Evolutionary conservation across 345 rosid genomes (phyloP).

Genomic region (Brassica nigra): DNA sequence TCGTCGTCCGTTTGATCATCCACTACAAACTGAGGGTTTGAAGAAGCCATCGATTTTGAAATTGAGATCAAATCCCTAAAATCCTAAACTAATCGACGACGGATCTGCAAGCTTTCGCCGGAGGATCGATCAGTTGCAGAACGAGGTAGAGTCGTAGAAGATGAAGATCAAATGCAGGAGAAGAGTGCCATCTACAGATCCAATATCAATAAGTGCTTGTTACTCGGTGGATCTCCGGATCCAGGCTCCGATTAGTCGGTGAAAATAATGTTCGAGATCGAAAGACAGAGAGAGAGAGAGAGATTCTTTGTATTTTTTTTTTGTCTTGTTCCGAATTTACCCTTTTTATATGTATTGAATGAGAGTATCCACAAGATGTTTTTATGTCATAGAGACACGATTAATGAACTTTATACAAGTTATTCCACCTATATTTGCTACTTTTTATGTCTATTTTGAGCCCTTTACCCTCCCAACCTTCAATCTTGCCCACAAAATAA

Average conservation of each 20-base stretch:
- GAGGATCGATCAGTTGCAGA: conserved; percentile 6
- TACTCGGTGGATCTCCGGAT: conserved; percentile 21
- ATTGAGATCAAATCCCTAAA: conserved; percentile 1
- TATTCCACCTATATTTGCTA: too few species aligned
- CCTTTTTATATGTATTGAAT: too few species aligned
- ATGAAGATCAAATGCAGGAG: conserved; percentile 24
- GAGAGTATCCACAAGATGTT: too few species aligned
- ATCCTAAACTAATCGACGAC: conserved; percentile 32
- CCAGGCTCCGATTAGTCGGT: conserved; percentile 38
- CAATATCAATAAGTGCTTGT: background rate
- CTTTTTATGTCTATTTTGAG: too few species aligned
- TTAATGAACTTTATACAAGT: too few species aligned
- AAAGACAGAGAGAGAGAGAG: background rate
- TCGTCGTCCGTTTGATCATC: conserved; percentile 93
- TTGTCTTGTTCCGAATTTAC: too few species aligned
- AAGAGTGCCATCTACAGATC: conserved; percentile 19
- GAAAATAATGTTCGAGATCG: conserved; percentile 18
- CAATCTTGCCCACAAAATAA: too few species aligned
- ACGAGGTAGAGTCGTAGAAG: background rate
- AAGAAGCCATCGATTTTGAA: conserved; percentile 60
- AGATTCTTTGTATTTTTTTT: too few species aligned
- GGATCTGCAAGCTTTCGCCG: conserved; percentile 34
- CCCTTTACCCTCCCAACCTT: too few species aligned
- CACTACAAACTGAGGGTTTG: conserved; percentile 65
- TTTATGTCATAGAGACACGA: too few species aligned